Percentiles rank a stretch among this genome's conserved stretches.
These are phyloP conservation scores for Apiospora arundinis DNA, from an alignment of 2,329 filamentous ascomycete species.

Conservation along the genomic window DNA sequence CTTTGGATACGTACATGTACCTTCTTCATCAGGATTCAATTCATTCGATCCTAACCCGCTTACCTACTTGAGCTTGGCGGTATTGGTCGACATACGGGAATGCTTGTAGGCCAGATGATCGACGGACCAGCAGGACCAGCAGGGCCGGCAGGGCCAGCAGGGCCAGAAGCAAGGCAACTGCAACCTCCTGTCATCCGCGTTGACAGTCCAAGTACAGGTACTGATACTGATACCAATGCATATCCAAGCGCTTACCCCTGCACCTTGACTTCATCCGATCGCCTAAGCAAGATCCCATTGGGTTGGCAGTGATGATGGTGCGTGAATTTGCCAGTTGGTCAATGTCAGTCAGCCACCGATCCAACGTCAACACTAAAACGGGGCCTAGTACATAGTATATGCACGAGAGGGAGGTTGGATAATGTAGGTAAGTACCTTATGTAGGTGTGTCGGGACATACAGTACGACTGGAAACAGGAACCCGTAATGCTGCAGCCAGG, in stretches of 20 bases:
- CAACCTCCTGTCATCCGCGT: not conserved
- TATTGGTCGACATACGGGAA: no score
- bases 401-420: no score
- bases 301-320: not conserved
- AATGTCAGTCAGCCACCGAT: conserved; percentile 11
- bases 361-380: conserved; percentile 6
- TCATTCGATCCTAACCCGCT: no score
- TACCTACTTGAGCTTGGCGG: not conserved
- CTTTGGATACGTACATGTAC: not conserved
- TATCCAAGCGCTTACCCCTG: conserved; percentile 9
- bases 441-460: no score
- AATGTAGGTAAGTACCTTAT: no score
- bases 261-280: conserved; percentile 9
- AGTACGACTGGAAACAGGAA: no score
- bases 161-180: not conserved
- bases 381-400: no score
- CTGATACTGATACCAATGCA: no score
- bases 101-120: no score
- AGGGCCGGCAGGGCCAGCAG: no score
- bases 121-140: not conserved
- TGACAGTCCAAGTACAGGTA: not conserved
- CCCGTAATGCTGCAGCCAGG: not conserved
- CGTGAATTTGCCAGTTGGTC: conserved; percentile 12
- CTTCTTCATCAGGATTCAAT: no score
- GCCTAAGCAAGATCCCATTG: not conserved